phyloP scores from a whole-genome alignment of 768 basidiomycete genomes.

The Gelatoporia subvermispora region DNA sequence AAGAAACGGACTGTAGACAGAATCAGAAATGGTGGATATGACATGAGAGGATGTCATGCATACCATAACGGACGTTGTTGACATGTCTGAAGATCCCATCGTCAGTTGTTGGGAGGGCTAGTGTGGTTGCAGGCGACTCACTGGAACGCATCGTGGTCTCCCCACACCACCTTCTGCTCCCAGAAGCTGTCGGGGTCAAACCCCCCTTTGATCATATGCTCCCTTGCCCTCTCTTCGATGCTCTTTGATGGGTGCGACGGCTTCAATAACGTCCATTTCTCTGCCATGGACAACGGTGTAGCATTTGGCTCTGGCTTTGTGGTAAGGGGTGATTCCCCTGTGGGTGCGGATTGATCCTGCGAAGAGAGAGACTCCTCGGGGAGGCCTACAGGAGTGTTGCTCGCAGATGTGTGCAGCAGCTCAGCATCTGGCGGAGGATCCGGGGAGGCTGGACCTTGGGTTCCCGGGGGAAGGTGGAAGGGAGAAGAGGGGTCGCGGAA shows the following conservation, averaged over 20 bases:
- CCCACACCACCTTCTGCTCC: slow-evolving; percentile 77
- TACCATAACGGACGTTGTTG: slow-evolving; percentile 73
- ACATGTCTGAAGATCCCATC: slow-evolving; percentile 51
- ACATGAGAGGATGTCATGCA: slow-evolving; percentile 11
- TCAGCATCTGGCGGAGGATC: slow-evolving; percentile 33
- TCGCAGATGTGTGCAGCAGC: neutral
- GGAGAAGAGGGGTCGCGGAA: slow-evolving; percentile 63
- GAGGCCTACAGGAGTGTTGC: neutral
- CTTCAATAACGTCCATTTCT: too few relatives aligned
- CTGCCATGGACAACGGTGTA: too few relatives aligned
- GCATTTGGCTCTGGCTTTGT: too few relatives aligned
- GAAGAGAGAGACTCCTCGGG: too few relatives aligned
- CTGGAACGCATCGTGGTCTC: slow-evolving; percentile 77
- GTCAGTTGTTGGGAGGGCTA: neutral
- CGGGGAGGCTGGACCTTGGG: slow-evolving; percentile 54
- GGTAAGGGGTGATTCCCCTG: too few relatives aligned
- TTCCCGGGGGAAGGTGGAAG: slow-evolving; percentile 58
- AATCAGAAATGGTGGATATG: neutral
- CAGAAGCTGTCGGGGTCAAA: slow-evolving; percentile 66
- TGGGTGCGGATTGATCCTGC: too few relatives aligned
- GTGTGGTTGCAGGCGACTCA: slow-evolving; percentile 29
- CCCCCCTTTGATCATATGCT: slow-evolving; percentile 40
- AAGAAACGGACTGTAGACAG: slow-evolving; percentile 52
- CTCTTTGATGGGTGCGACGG: too few relatives aligned
- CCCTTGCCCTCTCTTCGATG: slow-evolving; percentile 37